These are phyloP conservation scores for Saccharomyces jurei DNA, from an alignment of 805 yeast genomes.

Conservation along the genomic window DNA sequence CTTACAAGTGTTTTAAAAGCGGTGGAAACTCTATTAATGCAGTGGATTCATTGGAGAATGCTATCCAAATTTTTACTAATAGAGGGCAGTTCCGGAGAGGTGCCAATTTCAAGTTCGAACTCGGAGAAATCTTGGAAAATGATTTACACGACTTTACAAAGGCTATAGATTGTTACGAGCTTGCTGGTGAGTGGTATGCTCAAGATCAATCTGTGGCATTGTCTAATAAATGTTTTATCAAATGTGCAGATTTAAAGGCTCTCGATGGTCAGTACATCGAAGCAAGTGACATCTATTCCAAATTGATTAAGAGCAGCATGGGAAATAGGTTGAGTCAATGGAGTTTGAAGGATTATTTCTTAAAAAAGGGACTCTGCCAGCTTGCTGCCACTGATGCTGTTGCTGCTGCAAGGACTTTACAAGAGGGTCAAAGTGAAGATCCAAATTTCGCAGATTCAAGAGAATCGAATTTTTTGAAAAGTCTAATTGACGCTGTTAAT, in stretches of 20 bases:
- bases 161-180: constrained; percentile 75
- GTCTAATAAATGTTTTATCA: constrained; percentile 77
- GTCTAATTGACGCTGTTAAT: constrained; percentile 63
- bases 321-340: constrained; percentile 74
- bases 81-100: constrained; percentile 95
- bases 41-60: constrained; percentile 54
- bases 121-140: constrained; percentile 78
- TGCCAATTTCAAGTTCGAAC: constrained; percentile 86
- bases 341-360: constrained; percentile 87
- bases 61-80: constrained; percentile 74
- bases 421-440: constrained; percentile 61
- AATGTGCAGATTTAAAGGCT: constrained; percentile 85
- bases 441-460: constrained; percentile 63
- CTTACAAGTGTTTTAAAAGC: constrained; percentile 75
- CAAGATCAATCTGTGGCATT: constrained; percentile 91
- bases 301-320: constrained; percentile 65
- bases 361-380: constrained; percentile 74
- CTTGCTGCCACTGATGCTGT: constrained; percentile 80
- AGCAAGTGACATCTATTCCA: constrained; percentile 72
- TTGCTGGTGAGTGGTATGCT: constrained; percentile 92
- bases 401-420: constrained; percentile 69
- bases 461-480: constrained; percentile 62
- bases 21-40: constrained; percentile 54
- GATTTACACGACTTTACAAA: constrained; percentile 56
- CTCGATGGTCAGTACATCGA: constrained; percentile 61